Evolutionary conservation across 2,329 filamentous ascomycete genomes (phyloP).

Genomic region (Cryphonectria japonica): DNA sequence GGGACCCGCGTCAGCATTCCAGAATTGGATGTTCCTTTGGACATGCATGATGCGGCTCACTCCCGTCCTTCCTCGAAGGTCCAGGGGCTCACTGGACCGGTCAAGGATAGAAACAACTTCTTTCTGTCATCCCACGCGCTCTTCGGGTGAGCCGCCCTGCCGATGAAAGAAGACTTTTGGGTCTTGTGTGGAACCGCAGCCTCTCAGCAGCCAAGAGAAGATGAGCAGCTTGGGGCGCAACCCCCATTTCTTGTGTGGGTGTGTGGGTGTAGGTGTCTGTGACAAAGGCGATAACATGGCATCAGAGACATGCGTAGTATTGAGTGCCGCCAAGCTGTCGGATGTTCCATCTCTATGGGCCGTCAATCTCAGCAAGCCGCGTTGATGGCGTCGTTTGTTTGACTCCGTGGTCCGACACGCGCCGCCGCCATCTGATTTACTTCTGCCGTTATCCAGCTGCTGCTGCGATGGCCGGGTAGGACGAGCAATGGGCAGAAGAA

Average conservation of each 20-base stretch:
- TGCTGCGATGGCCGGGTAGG: neutral
- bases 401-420: neutral
- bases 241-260: constrained; percentile 1
- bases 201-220: constrained; percentile 16
- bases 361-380: constrained; percentile 8
- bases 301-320: constrained; percentile 17
- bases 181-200: neutral
- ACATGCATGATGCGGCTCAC: constrained; percentile 4
- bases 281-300: constrained; percentile 20
- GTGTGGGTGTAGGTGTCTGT: neutral
- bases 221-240: too few relatives aligned
- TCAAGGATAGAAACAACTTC: neutral
- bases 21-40: constrained; percentile 4
- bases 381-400: neutral
- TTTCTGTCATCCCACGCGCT: neutral
- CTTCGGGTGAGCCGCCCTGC: neutral
- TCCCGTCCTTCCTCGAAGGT: constrained; percentile 10
- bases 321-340: neutral
- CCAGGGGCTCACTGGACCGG: constrained; percentile 10
- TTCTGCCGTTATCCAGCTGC: neutral
- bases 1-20: neutral
- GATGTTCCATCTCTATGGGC: constrained; percentile 7
- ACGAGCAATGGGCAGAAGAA: neutral
- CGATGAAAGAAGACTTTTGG: neutral
- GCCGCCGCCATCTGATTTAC: neutral